Percentiles rank a stretch among this genome's conserved stretches.
phyloP scores from a whole-genome alignment of 495 filamentous ascomycete species.

The Parathielavia appendiculata region DNA sequence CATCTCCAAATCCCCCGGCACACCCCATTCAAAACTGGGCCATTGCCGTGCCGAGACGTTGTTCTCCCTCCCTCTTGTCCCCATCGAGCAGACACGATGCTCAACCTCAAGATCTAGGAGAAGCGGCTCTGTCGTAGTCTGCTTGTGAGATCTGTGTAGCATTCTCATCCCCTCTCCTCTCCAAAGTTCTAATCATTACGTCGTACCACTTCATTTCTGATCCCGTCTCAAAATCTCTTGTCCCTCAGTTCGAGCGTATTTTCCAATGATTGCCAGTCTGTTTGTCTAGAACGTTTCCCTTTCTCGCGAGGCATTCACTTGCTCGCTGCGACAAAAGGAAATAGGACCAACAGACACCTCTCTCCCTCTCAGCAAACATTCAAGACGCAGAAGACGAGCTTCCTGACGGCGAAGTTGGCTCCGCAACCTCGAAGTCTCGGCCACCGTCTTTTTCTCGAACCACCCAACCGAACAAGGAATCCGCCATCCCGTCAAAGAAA shows the following conservation, averaged over 20 bases:
- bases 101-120: constrained; percentile 45
- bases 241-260: constrained; percentile 7
- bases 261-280: constrained; percentile 29
- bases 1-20: constrained; percentile 12
- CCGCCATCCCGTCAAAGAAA: constrained; percentile 14
- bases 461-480: constrained; percentile 16
- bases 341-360: constrained; percentile 24
- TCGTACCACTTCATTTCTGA: neutral
- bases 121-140: constrained; percentile 46
- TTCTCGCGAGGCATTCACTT: constrained; percentile 47
- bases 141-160: constrained; percentile 40
- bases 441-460: neutral
- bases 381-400: constrained; percentile 10
- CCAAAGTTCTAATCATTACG: neutral
- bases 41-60: constrained; percentile 30
- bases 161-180: constrained; percentile 16
- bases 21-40: constrained; percentile 43
- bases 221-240: constrained; percentile 1
- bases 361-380: constrained; percentile 11
- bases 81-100: constrained; percentile 46
- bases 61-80: constrained; percentile 32
- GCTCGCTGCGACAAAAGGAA: constrained; percentile 40
- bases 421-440: constrained; percentile 9
- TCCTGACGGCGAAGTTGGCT: constrained; percentile 6
- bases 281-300: constrained; percentile 32